A percentile compares a stretch with the other conserved stretches of the same genome.
These are phyloP conservation scores for Umbilicus rupestris DNA, from an alignment of 164 flowering plant species.

Conservation along the genomic window DNA sequence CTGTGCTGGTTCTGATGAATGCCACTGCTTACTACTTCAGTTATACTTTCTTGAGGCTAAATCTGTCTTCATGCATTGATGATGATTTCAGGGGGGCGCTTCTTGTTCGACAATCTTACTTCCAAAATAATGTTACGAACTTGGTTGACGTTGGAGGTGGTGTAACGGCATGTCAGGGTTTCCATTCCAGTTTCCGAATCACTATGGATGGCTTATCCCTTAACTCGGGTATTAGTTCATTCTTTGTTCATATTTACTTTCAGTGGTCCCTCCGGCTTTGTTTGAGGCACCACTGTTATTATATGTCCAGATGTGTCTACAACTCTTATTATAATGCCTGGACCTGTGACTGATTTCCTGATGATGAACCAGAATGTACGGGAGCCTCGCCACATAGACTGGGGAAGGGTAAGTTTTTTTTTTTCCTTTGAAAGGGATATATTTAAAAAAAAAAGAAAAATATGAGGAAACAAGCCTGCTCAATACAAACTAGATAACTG, in stretches of 20 bases:
- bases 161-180: conserved; percentile 46
- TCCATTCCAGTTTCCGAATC: conserved; percentile 62
- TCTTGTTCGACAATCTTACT: conserved; percentile 70
- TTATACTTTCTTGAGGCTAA: background rate
- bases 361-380: conserved; percentile 45
- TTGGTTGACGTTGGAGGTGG: conserved; percentile 68
- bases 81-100: conserved; percentile 58
- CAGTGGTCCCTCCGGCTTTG: background rate
- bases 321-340: conserved; percentile 52
- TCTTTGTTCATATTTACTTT: background rate
- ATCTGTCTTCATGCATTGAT: conserved; percentile 7
- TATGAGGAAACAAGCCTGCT: no score
- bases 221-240: conserved; percentile 46
- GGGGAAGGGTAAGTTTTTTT: conserved; percentile 43
- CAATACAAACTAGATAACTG: no score
- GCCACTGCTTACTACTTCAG: no score
- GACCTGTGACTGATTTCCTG: conserved; percentile 59
- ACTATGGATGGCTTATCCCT: conserved; percentile 61
- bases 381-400: conserved; percentile 41
- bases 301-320: conserved; percentile 20
- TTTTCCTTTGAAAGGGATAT: no score
- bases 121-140: conserved; percentile 50
- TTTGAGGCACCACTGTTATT: background rate
- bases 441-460: no score
- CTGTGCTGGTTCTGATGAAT: no score